These are phyloP conservation scores for Noccaea bulbosa DNA, from an alignment of 345 rosid genomes.

Conservation along the genomic window DNA sequence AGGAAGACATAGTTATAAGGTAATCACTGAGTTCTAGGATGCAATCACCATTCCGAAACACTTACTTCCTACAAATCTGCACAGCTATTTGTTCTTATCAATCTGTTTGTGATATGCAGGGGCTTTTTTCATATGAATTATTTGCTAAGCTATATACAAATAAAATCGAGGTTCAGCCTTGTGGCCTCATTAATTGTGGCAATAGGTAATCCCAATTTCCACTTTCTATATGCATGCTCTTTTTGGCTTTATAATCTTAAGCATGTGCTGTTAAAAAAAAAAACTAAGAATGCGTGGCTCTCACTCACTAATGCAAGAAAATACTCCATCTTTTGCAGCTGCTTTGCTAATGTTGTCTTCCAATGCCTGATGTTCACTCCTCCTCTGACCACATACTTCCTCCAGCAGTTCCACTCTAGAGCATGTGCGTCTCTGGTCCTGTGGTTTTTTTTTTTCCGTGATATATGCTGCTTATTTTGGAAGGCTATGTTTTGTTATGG, in stretches of 20 bases:
- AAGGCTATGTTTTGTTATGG: constrained; percentile 17
- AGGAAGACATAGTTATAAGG: constrained; percentile 72
- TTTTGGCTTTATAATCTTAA: constrained; percentile 27
- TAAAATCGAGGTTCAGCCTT: constrained; percentile 75
- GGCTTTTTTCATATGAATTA: constrained; percentile 72
- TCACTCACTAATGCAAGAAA: constrained; percentile 28
- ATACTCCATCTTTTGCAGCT: constrained; percentile 61
- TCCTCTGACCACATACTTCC: constrained; percentile 84
- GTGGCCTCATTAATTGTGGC: constrained; percentile 88
- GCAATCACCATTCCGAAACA: constrained; percentile 13
- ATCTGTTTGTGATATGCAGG: constrained; percentile 55
- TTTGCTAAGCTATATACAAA: constrained; percentile 80
- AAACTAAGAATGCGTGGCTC: constrained; percentile 10
- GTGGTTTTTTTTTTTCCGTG: constrained; percentile 21
- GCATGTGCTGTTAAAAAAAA: constrained; percentile 11
- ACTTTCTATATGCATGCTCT: background rate
- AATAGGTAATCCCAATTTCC: constrained; percentile 64
- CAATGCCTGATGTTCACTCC: constrained; percentile 95
- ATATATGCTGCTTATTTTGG: constrained; percentile 25
- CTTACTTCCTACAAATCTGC: constrained; percentile 22
- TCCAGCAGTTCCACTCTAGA: constrained; percentile 82
- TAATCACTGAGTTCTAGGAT: constrained; percentile 38
- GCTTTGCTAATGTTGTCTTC: constrained; percentile 93
- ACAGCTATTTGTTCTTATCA: constrained; percentile 23
- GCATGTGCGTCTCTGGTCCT: constrained; percentile 58